Evolutionary conservation across 768 basidiomycete genomes (phyloP).

Genomic region (Leccinellum rugosiceps): DNA sequence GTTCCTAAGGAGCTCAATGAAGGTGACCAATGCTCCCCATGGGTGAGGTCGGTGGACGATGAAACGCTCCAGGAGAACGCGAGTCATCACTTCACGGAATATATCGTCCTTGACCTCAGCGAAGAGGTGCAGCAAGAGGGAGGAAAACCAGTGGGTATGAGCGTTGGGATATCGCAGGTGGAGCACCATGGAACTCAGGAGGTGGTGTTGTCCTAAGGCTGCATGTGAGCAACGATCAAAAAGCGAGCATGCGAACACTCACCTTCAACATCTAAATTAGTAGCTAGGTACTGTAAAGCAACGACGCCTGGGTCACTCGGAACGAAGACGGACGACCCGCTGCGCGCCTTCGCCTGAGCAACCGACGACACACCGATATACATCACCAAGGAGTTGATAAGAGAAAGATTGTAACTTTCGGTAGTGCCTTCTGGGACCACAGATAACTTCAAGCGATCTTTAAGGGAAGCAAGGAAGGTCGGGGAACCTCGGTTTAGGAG

Average conservation of each 20-base stretch:
- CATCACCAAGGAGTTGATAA: conserved; percentile 93
- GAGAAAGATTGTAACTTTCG: conserved; percentile 79
- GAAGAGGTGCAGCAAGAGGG: conserved; percentile 86
- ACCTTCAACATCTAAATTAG: conserved; percentile 91
- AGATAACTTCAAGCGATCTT: conserved; percentile 65
- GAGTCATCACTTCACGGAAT: conserved; percentile 80
- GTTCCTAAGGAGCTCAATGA: conserved; percentile 90
- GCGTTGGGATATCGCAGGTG: conserved; percentile 98
- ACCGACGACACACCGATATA: conserved; percentile 94
- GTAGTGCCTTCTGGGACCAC: conserved; percentile 42
- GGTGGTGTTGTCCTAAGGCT: conserved; percentile 83
- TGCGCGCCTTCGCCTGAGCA: conserved; percentile 82
- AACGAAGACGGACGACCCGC: conserved; percentile 78
- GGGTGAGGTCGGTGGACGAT: conserved; percentile 94
- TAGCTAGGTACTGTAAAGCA: conserved; percentile 77
- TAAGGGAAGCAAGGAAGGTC: conserved; percentile 72
- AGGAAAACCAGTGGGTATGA: conserved; percentile 98
- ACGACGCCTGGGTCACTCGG: conserved; percentile 81
- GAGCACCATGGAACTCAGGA: conserved; percentile 88
- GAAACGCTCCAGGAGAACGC: conserved; percentile 89
- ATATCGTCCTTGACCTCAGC: conserved; percentile 70
- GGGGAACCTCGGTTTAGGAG: conserved; percentile 72
- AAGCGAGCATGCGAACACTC: conserved; percentile 7
- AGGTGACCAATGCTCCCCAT: conserved; percentile 91
- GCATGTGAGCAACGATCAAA: not conserved